Evolutionary conservation across 2,329 filamentous ascomycete genomes (phyloP).

Genomic region (Pestalotiopsis sp.): DNA sequence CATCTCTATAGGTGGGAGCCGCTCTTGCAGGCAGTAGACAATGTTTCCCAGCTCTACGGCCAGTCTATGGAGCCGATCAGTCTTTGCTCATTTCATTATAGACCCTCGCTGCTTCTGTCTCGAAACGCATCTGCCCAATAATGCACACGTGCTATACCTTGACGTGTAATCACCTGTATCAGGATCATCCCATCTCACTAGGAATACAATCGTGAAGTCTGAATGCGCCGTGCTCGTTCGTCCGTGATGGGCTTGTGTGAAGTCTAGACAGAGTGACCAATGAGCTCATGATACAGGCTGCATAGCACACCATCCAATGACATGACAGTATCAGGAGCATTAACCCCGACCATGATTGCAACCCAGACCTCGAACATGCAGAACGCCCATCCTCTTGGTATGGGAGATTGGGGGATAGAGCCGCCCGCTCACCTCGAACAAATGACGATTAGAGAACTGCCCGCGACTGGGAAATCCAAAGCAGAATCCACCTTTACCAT

Average conservation of each 20-base stretch:
- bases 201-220: neutral
- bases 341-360: neutral
- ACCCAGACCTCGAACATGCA: neutral
- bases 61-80: neutral
- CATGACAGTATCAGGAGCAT: neutral
- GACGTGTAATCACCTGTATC: neutral
- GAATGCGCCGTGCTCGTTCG: neutral
- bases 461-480: neutral
- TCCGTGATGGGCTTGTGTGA: neutral
- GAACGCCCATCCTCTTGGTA: neutral
- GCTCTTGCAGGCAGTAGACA: neutral
- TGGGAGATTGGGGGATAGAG: neutral
- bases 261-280: neutral
- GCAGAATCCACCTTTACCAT: neutral
- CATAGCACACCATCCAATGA: constrained; percentile 1
- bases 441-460: neutral
- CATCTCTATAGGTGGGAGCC: neutral
- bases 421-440: neutral
- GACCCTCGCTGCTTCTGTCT: neutral
- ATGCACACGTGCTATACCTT: neutral
- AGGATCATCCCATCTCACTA: neutral
- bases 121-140: neutral
- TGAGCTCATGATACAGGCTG: constrained; percentile 7
- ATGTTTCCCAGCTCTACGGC: neutral
- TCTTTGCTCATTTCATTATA: neutral